Percentiles rank a stretch among this genome's conserved stretches.
phyloP scores from a whole-genome alignment of 345 rosid genomes.

The Arabidopsis arenosa region DNA sequence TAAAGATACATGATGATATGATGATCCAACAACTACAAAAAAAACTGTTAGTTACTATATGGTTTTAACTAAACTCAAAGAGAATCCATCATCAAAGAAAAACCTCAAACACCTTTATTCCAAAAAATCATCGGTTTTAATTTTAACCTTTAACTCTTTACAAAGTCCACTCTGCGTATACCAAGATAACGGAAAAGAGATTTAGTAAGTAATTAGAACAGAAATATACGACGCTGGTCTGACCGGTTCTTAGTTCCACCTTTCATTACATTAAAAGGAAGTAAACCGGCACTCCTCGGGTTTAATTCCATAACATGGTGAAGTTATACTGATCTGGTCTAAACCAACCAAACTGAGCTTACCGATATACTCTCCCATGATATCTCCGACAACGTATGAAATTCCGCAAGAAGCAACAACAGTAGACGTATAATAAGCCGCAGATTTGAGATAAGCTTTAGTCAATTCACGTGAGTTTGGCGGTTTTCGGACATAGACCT shows the following conservation, averaged over 20 bases:
- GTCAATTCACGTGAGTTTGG: constrained; percentile 43
- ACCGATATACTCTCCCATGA: constrained; percentile 50
- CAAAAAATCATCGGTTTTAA: background rate
- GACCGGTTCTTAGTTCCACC: constrained; percentile 2
- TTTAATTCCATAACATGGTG: constrained; percentile 14
- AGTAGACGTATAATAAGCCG: constrained; percentile 47
- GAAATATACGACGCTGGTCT: constrained; percentile 7
- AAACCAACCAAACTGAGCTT: constrained; percentile 53
- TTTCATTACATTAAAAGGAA: constrained; percentile 13
- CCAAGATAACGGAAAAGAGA: background rate
- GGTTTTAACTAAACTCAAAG: too few species aligned
- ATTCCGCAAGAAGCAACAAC: constrained; percentile 62
- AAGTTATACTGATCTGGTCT: constrained; percentile 12
- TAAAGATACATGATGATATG: too few species aligned
- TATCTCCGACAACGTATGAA: constrained; percentile 63
- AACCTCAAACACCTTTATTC: background rate
- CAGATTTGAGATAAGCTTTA: constrained; percentile 56
- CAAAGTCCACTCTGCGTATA: constrained; percentile 19
- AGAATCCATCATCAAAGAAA: too few species aligned
- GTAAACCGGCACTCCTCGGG: constrained; percentile 22
- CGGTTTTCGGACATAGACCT: constrained; percentile 58
- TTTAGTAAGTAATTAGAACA: background rate
- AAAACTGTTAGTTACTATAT: too few species aligned
- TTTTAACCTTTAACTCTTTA: background rate
- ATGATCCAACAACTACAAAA: too few species aligned